Conservation (phyloP, 2,329 filamentous ascomycete genomes). For the Claviceps sp. region DNA sequence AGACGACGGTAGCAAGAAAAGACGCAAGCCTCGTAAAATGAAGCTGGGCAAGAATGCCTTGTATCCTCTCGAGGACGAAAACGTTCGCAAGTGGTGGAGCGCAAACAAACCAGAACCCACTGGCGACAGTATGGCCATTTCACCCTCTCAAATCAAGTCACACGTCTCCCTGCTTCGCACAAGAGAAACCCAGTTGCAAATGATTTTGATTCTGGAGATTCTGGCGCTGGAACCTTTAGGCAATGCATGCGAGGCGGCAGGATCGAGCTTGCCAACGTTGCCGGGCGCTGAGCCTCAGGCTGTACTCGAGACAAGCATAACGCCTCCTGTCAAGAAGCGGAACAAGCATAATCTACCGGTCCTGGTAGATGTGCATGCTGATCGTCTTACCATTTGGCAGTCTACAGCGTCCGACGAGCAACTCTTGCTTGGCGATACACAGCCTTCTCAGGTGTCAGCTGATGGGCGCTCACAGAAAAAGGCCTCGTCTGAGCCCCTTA, state of each 20-base stretch:
- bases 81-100: slow-evolving; percentile 60
- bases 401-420: slow-evolving; percentile 53
- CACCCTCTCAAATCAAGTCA: slow-evolving; percentile 42
- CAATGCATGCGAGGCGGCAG: slow-evolving; percentile 24
- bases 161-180: slow-evolving; percentile 54
- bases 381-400: slow-evolving; percentile 74
- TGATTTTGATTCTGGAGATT: slow-evolving; percentile 67
- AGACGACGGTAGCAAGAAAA: slow-evolving; percentile 32
- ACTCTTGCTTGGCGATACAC: slow-evolving; percentile 35
- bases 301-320: slow-evolving; percentile 16
- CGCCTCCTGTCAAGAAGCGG: slow-evolving; percentile 35
- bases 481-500: slow-evolving; percentile 46
- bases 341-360: slow-evolving; percentile 50
- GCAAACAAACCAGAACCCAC: slow-evolving; percentile 37
- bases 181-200: slow-evolving; percentile 66
- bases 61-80: slow-evolving; percentile 51
- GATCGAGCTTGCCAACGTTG: slow-evolving; percentile 33
- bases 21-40: slow-evolving; percentile 46
- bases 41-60: slow-evolving; percentile 56
- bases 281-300: slow-evolving; percentile 20
- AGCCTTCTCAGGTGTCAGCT: slow-evolving; percentile 18
- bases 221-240: slow-evolving; percentile 51
- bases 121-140: slow-evolving; percentile 33
- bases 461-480: slow-evolving; percentile 26
- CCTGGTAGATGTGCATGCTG: slow-evolving; percentile 59